Evolutionary conservation across 768 basidiomycete species (phyloP).

Genomic region (Pulveroboletus sp.): DNA sequence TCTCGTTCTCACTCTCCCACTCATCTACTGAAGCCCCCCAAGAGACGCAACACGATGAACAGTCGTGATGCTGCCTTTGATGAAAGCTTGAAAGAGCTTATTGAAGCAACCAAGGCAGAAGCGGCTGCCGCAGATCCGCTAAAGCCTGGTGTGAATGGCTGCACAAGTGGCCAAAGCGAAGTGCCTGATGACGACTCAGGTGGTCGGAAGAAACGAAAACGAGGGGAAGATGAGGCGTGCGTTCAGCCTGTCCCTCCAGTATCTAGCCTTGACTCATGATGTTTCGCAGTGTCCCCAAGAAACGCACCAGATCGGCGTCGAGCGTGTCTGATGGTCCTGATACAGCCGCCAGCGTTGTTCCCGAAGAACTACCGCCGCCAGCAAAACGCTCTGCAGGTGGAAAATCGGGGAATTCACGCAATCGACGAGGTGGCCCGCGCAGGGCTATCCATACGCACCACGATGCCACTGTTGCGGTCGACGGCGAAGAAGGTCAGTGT

Average conservation of each 20-base stretch:
- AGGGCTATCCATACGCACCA: constrained; percentile 17
- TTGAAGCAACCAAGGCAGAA: constrained; percentile 70
- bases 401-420: constrained; percentile 28
- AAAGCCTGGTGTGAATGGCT: constrained; percentile 32
- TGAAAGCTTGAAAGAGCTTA: constrained; percentile 74
- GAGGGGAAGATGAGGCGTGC: constrained; percentile 68
- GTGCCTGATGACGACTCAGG: constrained; percentile 47
- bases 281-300: constrained; percentile 46
- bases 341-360: constrained; percentile 33
- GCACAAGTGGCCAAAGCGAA: constrained; percentile 38
- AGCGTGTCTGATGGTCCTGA: constrained; percentile 57
- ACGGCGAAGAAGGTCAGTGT: constrained; percentile 63
- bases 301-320: constrained; percentile 75
- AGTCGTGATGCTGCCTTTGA: constrained; percentile 93
- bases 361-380: constrained; percentile 39
- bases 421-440: constrained; percentile 30
- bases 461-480: constrained; percentile 31
- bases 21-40: constrained; percentile 59
- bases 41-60: constrained; percentile 96
- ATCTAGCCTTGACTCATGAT: constrained; percentile 10
- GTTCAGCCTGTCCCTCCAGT: constrained; percentile 22
- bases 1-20: constrained; percentile 75
- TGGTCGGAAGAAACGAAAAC: constrained; percentile 68
- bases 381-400: constrained; percentile 26
- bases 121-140: constrained; percentile 51